These are phyloP conservation scores for Saccharomycopsis guyanensis DNA, from an alignment of 805 yeast genomes.

Conservation along the genomic window DNA sequence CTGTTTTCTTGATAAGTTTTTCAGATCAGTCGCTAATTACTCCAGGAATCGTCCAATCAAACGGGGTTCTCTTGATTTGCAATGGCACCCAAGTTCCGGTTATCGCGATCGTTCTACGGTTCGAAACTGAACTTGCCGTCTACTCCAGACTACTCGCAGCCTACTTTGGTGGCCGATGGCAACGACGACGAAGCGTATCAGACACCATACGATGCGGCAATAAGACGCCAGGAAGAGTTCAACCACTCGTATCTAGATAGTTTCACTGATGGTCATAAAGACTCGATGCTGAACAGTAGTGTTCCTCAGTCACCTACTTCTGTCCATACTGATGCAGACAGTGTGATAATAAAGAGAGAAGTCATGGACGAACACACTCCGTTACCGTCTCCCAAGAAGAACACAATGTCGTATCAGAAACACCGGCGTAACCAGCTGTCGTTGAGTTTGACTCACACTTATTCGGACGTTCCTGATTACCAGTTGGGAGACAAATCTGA, in stretches of 20 bases:
- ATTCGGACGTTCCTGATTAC: slow-evolving; percentile 18
- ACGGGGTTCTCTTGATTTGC: no score
- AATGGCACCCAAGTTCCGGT: slow-evolving; percentile 11
- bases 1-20: no score
- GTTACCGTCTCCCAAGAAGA: slow-evolving; percentile 15
- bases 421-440: slow-evolving; percentile 18
- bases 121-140: background rate
- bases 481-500: slow-evolving; percentile 10
- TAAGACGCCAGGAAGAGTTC: slow-evolving; percentile 20
- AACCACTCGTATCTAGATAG: slow-evolving; percentile 1
- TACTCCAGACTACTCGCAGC: slow-evolving; percentile 19
- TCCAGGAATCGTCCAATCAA: no score
- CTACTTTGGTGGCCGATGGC: slow-evolving; percentile 20
- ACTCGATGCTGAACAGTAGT: no score
- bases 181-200: slow-evolving; percentile 23
- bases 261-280: background rate
- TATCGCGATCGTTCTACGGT: slow-evolving; percentile 9
- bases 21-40: no score
- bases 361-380: slow-evolving; percentile 14
- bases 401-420: slow-evolving; percentile 9
- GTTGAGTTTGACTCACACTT: slow-evolving; percentile 16
- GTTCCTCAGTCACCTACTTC: no score
- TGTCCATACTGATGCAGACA: background rate
- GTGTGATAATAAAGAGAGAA: slow-evolving; percentile 1
- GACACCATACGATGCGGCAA: slow-evolving; percentile 27